Evolutionary conservation across 2,329 filamentous ascomycete species (phyloP), one percentile per base, ranked within the genome.

Genomic region (Botrytis squamosa): DNA sequence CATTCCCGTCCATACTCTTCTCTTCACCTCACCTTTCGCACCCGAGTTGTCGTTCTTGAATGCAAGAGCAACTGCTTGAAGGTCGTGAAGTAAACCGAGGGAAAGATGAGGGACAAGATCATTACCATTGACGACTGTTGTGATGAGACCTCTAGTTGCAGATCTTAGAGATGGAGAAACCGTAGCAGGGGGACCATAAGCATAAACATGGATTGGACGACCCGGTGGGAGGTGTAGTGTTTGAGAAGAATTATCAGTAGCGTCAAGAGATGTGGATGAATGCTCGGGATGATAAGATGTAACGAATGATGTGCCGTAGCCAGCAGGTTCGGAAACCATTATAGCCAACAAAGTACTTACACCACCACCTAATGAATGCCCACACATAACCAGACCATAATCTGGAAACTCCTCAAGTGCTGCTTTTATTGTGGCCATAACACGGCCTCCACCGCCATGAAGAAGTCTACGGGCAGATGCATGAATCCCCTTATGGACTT

Each of bases 51-150:
- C 92, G 20, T 87, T 88, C 82, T 93, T 93, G 83, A 94, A 93
- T 0, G 91, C 90, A 0, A 93, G 82, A 1, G 92, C 90, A 1
- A 92, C 86, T 1, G 90, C 89, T 80, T 93, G 92, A 73, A 94
- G 88, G 80, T 95, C 92, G 77, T 93, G 91, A 3, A 95, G 83
- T 0, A 92, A 86, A 4, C 92, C 92, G 0, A 94, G 85, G 0
- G 92, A 94, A 7, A 95, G 86, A 71, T 88, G 90, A 0, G 92
- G 92, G 0, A 95, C 91, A 16, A 94, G 84, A 79, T 95, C 92
- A 79, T 90, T 88, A 29, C 91, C 90, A 78, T 94, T 91, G 18
- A 94, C 88, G 7, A 92, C 86, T 14, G 89, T 93, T 4, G 92
- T 95, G 75, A 95, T 91, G 12, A 95, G 85, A 1, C 91, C 92